phyloP scores from a whole-genome alignment of 352 stramenopile genomes.

The Blastocystis sp. region DNA sequence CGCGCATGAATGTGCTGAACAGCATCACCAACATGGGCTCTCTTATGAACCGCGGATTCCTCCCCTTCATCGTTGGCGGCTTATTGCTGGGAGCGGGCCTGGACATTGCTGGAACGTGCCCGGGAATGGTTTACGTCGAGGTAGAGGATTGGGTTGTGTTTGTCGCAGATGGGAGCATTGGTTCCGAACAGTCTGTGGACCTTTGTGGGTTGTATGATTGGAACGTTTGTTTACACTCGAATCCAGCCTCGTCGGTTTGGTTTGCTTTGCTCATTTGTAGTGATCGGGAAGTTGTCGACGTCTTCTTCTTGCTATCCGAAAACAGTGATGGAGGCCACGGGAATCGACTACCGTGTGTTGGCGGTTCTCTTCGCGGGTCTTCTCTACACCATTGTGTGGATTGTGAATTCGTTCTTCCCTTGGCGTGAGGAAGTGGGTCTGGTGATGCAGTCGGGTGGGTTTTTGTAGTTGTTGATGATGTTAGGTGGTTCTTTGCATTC shows the following conservation, averaged over 20 bases:
- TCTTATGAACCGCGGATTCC: constrained; percentile 47
- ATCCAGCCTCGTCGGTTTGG: background rate
- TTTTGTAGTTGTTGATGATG: no score
- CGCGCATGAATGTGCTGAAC: constrained; percentile 27
- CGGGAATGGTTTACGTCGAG: constrained; percentile 53
- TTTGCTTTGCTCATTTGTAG: background rate
- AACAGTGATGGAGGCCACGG: constrained; percentile 21
- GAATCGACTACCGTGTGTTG: background rate
- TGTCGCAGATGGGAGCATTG: constrained; percentile 4
- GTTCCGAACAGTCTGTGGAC: constrained; percentile 27
- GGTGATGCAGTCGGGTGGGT: no score
- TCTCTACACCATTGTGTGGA: constrained; percentile 1
- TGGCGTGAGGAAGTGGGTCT: background rate
- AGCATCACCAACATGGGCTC: constrained; percentile 41
- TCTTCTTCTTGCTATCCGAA: background rate
- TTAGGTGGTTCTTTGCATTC: no score
- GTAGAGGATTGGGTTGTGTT: background rate
- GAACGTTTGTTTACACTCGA: constrained; percentile 34
- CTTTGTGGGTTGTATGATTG: constrained; percentile 33
- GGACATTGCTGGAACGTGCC: constrained; percentile 52
- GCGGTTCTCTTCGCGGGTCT: constrained; percentile 12
- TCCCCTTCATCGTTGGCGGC: constrained; percentile 55
- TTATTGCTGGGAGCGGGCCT: constrained; percentile 25
- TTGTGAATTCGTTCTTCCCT: constrained; percentile 30
- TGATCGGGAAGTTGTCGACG: constrained; percentile 20